phyloP scores from a whole-genome alignment of 148 eudicot genomes.

The Talinum fruticosum region DNA sequence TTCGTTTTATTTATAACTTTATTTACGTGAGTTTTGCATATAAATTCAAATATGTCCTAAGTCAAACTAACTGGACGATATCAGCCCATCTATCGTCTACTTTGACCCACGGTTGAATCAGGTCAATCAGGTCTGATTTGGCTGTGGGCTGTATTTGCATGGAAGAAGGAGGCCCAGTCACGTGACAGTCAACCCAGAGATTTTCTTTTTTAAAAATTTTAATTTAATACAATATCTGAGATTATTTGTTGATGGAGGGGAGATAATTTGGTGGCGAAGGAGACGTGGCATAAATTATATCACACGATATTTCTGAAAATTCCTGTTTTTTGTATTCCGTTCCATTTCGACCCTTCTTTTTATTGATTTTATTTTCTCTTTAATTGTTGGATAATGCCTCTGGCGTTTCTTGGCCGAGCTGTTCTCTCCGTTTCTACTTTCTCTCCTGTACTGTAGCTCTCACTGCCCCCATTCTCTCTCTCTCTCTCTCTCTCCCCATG shows the following conservation, averaged over 20 bases:
- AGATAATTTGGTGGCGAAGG: background rate
- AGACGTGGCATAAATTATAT: constrained; percentile 1
- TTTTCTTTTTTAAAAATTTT: too few relatives aligned
- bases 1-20: too few relatives aligned
- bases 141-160: too few relatives aligned
- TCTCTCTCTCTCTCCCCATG: constrained; percentile 5
- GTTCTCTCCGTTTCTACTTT: background rate
- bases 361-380: background rate
- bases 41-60: too few relatives aligned
- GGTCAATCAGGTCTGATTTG: too few relatives aligned
- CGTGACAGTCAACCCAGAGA: background rate
- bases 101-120: too few relatives aligned
- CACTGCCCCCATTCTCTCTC: background rate
- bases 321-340: background rate
- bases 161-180: too few relatives aligned
- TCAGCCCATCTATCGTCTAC: too few relatives aligned
- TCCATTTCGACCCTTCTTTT: background rate
- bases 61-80: too few relatives aligned
- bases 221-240: too few relatives aligned
- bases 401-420: background rate
- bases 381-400: constrained; percentile 19
- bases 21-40: too few relatives aligned
- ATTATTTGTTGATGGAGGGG: background rate
- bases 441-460: background rate
- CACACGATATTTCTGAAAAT: background rate